Conservation (phyloP, 805 yeast genomes). For the Dipodascus albidus region DNA sequence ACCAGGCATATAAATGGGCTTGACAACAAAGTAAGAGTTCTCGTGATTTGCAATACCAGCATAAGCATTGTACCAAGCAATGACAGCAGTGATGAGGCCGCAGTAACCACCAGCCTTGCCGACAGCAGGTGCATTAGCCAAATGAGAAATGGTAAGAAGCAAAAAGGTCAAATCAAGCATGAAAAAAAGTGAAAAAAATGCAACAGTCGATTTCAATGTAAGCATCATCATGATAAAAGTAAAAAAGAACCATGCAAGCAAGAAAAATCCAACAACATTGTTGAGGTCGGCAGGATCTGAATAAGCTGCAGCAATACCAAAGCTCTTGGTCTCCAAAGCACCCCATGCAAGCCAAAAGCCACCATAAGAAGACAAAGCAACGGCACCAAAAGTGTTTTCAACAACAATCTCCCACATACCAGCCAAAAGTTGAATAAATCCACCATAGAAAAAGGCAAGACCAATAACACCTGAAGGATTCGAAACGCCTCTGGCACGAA, state of each 20-base stretch:
- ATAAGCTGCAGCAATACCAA: constrained; percentile 49
- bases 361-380: constrained; percentile 52
- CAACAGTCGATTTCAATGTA: constrained; percentile 54
- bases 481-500: constrained; percentile 41
- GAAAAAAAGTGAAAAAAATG: constrained; percentile 48
- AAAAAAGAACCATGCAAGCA: constrained; percentile 54
- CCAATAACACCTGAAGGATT: constrained; percentile 46
- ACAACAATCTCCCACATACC: constrained; percentile 57
- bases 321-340: constrained; percentile 46
- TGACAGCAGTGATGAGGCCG: constrained; percentile 43
- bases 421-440: constrained; percentile 45
- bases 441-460: constrained; percentile 52
- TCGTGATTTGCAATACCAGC: constrained; percentile 49
- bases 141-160: constrained; percentile 40
- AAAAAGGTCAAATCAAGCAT: constrained; percentile 43
- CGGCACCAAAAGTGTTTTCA: constrained; percentile 59
- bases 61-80: constrained; percentile 54
- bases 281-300: constrained; percentile 24
- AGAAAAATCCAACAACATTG: constrained; percentile 47
- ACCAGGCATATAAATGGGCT: constrained; percentile 40
- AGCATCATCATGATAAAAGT: constrained; percentile 41
- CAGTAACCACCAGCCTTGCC: constrained; percentile 51
- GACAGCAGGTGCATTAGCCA: constrained; percentile 31
- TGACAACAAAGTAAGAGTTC: constrained; percentile 45
- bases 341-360: constrained; percentile 62